phyloP scores from a whole-genome alignment of 768 basidiomycete genomes.

The Pleurotus ostreatus region DNA sequence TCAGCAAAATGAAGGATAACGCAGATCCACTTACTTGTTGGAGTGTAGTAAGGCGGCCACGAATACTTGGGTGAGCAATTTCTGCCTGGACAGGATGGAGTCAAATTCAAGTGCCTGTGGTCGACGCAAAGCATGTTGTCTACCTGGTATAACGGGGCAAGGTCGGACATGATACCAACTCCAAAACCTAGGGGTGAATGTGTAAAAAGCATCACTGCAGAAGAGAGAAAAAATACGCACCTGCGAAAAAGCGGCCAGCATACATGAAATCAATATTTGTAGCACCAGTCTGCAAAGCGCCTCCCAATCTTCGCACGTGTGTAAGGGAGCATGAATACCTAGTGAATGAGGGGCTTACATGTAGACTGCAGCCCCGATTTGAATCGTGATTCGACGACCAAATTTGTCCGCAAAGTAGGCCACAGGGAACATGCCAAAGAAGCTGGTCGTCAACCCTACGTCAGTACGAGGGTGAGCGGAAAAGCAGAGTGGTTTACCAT shows the following conservation, averaged over 20 bases:
- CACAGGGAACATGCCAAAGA: conserved; percentile 41
- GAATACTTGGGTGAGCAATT: conserved; percentile 53
- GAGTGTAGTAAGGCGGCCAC: conserved; percentile 49
- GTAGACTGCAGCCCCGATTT: conserved; percentile 34
- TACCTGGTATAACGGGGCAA: conserved; percentile 50
- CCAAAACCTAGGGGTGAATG: conserved; percentile 25
- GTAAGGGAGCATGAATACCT: background rate
- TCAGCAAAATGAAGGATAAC: background rate
- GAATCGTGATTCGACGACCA: conserved; percentile 36
- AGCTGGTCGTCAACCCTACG: conserved; percentile 18
- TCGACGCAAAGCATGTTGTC: background rate
- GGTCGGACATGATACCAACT: conserved; percentile 45
- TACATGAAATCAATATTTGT: conserved; percentile 44
- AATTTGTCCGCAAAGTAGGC: conserved; percentile 34
- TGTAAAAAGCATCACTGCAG: background rate
- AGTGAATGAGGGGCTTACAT: conserved; percentile 21
- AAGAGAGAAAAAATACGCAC: conserved; percentile 14
- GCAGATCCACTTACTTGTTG: conserved; percentile 31
- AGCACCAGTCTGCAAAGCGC: conserved; percentile 42
- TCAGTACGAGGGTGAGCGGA: background rate
- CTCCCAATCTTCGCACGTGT: conserved; percentile 29
- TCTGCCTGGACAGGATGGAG: conserved; percentile 30
- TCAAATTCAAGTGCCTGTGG: background rate
- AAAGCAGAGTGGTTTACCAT: conserved; percentile 20
- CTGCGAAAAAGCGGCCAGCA: conserved; percentile 48